These are phyloP conservation scores for Aquilaria yunnanensis DNA, from an alignment of 345 rosid species.

Conservation along the genomic window DNA sequence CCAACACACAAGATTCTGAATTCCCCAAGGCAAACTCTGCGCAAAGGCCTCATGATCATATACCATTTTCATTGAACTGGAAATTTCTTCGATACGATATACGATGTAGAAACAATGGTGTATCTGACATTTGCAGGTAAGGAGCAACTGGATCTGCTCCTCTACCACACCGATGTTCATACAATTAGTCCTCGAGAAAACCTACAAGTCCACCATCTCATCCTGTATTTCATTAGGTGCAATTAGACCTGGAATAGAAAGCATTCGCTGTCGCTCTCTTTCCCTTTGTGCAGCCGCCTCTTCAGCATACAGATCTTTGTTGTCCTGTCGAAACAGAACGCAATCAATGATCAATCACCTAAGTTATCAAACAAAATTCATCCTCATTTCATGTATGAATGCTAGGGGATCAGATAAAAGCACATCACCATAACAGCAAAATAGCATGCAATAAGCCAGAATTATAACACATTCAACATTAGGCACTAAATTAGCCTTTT, in stretches of 20 bases:
- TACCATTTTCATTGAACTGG: conserved; percentile 17
- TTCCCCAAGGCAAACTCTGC: conserved; percentile 18
- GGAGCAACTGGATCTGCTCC: conserved; percentile 13
- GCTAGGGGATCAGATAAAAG: too few species aligned
- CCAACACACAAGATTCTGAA: conserved; percentile 16
- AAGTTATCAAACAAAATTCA: background rate
- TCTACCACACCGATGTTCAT: conserved; percentile 19
- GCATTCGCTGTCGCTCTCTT: conserved; percentile 67
- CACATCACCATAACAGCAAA: too few species aligned
- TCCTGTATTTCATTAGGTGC: conserved; percentile 76
- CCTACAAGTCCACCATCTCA: conserved; percentile 76
- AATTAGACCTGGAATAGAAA: conserved; percentile 68
- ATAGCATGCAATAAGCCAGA: too few species aligned
- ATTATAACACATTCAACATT: too few species aligned
- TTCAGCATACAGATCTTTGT: conserved; percentile 75
- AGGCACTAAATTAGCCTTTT: too few species aligned
- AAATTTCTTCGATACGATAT: conserved; percentile 12
- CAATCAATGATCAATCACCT: background rate
- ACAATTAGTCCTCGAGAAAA: conserved; percentile 21
- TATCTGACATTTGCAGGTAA: conserved; percentile 17
- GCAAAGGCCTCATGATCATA: conserved; percentile 9
- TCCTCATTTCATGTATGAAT: too few species aligned
- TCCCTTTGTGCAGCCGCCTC: conserved; percentile 76
- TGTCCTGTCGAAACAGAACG: conserved; percentile 39
- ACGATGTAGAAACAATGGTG: conserved; percentile 22